These are phyloP conservation scores for Colletotrichum sidae DNA, from an alignment of 2,329 filamentous ascomycete species.

Conservation along the genomic window DNA sequence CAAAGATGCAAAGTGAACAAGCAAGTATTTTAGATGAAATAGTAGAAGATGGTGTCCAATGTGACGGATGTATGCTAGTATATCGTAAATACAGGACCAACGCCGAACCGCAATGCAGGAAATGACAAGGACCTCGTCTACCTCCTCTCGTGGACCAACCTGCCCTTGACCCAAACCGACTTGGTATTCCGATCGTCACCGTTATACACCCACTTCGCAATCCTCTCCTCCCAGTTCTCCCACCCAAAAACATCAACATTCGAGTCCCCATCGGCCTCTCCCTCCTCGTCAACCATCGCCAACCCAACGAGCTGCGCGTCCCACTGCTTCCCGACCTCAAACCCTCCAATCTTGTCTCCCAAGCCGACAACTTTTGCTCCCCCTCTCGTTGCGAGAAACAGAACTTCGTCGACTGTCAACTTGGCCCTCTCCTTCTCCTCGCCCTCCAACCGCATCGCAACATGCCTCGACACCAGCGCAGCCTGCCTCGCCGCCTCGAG, in stretches of 20 bases:
- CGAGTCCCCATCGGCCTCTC: conserved; percentile 58
- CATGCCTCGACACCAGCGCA: conserved; percentile 79
- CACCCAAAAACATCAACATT: conserved; percentile 91
- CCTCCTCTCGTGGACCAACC: conserved; percentile 76
- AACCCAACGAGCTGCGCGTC: conserved; percentile 88
- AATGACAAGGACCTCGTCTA: conserved; percentile 16
- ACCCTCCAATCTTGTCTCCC: conserved; percentile 77
- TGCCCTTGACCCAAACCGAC: conserved; percentile 89
- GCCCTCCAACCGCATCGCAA: conserved; percentile 65
- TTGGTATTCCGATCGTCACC: conserved; percentile 93
- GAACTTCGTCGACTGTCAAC: conserved; percentile 84
- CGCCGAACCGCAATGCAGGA: neutral
- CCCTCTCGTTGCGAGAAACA: conserved; percentile 89
- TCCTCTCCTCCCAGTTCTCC: conserved; percentile 86
- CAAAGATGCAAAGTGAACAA: neutral
- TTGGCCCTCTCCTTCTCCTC: conserved; percentile 65
- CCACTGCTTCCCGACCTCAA: conserved; percentile 88
- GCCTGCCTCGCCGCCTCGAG: conserved; percentile 88
- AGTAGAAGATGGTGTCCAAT: too few relatives aligned
- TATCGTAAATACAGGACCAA: neutral
- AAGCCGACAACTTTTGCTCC: conserved; percentile 86
- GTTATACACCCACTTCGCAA: conserved; percentile 95
- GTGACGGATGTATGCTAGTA: neutral
- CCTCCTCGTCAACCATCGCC: conserved; percentile 58
- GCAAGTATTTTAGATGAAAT: too few relatives aligned